A percentile compares a stretch with the other conserved stretches of the same genome.
Evolutionary conservation across 768 basidiomycete genomes (phyloP).

Genomic region (Rhodocollybia butyracea): DNA sequence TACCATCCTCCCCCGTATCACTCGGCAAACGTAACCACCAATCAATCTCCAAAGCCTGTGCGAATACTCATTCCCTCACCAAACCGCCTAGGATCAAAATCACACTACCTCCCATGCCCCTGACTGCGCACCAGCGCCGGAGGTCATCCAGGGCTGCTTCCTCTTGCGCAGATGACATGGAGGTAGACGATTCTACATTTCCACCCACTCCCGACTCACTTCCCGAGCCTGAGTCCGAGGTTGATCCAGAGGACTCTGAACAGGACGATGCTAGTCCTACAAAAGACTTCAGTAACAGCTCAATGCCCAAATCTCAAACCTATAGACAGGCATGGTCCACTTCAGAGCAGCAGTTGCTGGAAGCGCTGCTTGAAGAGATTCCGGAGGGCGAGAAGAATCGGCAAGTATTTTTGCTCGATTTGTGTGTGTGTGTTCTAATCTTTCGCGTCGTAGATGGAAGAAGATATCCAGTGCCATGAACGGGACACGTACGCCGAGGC

Average conservation of each 20-base stretch:
- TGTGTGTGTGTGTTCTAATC: not conserved
- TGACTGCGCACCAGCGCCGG: slow-evolving; percentile 11
- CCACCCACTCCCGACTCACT: slow-evolving; percentile 5
- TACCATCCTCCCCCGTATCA: not conserved
- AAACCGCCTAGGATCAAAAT: not conserved
- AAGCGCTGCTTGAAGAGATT: slow-evolving; percentile 69
- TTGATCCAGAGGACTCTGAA: not conserved
- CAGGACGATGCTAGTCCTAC: slow-evolving; percentile 11
- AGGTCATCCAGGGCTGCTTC: slow-evolving; percentile 11
- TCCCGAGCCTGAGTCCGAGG: not conserved
- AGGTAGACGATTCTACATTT: slow-evolving; percentile 12
- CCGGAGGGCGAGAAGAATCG: slow-evolving; percentile 75
- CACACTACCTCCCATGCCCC: not conserved
- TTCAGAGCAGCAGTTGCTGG: slow-evolving; percentile 74
- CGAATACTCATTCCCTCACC: not conserved
- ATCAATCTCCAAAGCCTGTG: not conserved
- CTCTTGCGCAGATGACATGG: slow-evolving; percentile 10
- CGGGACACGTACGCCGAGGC: slow-evolving; percentile 70
- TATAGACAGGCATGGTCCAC: slow-evolving; percentile 81
- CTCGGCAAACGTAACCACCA: not conserved
- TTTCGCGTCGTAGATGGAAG: slow-evolving; percentile 51
- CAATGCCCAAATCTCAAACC: slow-evolving; percentile 56
- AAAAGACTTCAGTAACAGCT: slow-evolving; percentile 22
- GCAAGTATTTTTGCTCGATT: slow-evolving; percentile 34
- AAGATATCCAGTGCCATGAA: slow-evolving; percentile 83